Evolutionary conservation across 2,329 filamentous ascomycete genomes (phyloP), one percentile per base, ranked within the genome.

Genomic region (Epichloe coenophiala): DNA sequence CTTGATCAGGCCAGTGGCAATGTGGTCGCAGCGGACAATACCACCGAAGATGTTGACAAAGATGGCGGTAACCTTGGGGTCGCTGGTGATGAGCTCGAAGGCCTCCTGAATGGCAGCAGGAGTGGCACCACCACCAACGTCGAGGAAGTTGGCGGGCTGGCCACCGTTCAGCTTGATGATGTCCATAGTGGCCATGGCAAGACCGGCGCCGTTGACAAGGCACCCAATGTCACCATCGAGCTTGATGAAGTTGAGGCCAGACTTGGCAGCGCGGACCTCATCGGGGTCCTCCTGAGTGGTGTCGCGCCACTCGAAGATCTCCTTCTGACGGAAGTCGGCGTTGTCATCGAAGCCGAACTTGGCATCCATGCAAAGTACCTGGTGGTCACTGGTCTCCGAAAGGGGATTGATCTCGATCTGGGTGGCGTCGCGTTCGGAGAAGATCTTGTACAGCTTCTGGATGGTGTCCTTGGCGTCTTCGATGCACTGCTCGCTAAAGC

Each of bases 31-130:
- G 64, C 93, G 83, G 61, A 98, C 93, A 62, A 98, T 98, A 74
- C 93, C 93, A 68, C 93, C 93, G 67, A 98, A 98, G 71, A 98
- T 98, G 81, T 98, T 98, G 76, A 98, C 93, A 62, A 98, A 98
- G 75, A 98, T 93, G 64, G 93, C 93, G 48, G 90, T 91, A 58
- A 98, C 93, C 80, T 97, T 97, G 66, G 89, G 83, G 71, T 98
- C 93, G 72, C 85, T 93, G 62, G 93, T 98, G 76, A 98, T 98
- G 64, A 98, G 86, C 71, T 95, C 90, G 67, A 98, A 98, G 59
- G 93, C 93, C 72, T 93, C 86, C 76, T 89, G 88, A 74, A 98
- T 98, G 62, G 93, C 93, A 59, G 90, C 85, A 36, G 93, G 90
- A 54, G 93, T 98, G 60, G 93, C 93, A 76, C 93, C 93, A 69